These are phyloP conservation scores for Dendrothele bispora DNA, from an alignment of 768 basidiomycete species.

Conservation along the genomic window DNA sequence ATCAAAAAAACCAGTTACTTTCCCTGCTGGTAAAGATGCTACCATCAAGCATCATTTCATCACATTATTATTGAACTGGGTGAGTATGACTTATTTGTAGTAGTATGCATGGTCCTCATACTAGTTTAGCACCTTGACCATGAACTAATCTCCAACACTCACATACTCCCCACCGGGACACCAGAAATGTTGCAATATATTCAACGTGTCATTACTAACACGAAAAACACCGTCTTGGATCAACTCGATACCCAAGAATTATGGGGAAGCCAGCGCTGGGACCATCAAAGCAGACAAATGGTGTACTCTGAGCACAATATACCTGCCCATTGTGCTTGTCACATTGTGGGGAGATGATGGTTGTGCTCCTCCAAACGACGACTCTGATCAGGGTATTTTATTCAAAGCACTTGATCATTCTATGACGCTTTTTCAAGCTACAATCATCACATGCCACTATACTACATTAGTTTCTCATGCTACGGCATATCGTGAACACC, in stretches of 20 bases:
- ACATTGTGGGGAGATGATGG: constrained; percentile 31
- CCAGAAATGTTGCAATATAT: constrained; percentile 11
- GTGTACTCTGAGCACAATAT: constrained; percentile 24
- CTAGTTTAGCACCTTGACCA: too few relatives aligned
- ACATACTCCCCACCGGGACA: too few relatives aligned
- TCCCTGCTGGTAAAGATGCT: too few relatives aligned
- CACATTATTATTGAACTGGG: too few relatives aligned
- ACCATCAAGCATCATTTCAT: too few relatives aligned
- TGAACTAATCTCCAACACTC: too few relatives aligned
- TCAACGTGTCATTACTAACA: constrained; percentile 19
- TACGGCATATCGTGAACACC: constrained; percentile 4
- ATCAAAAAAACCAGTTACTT: too few relatives aligned
- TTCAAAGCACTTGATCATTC: constrained; percentile 24
- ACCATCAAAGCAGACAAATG: constrained; percentile 38
- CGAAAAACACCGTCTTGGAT: constrained; percentile 25
- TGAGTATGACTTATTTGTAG: too few relatives aligned
- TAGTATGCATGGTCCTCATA: too few relatives aligned
- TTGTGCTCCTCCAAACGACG: too few relatives aligned
- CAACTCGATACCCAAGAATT: constrained; percentile 23
- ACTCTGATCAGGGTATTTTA: too few relatives aligned
- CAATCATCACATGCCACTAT: constrained; percentile 15
- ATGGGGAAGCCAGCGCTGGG: constrained; percentile 25
- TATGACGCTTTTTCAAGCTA: constrained; percentile 24
- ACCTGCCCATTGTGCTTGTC: constrained; percentile 32
- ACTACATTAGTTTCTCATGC: constrained; percentile 8